These are phyloP conservation scores for Penicillium atrosanguineum DNA, from an alignment of 495 filamentous ascomycete species.

Conservation along the genomic window DNA sequence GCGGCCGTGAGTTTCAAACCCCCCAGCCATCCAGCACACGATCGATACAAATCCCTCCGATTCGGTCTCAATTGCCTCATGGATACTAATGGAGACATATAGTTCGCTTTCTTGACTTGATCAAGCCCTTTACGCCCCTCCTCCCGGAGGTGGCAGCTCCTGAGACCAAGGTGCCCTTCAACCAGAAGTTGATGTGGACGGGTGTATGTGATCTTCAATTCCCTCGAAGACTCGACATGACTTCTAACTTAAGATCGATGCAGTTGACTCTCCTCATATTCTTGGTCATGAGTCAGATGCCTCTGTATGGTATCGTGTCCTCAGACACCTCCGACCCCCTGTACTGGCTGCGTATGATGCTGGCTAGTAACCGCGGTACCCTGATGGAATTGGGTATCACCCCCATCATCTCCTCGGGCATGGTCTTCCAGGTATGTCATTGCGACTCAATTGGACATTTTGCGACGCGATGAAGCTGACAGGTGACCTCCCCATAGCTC, in stretches of 20 bases:
- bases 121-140: constrained; percentile 98
- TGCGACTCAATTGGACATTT: neutral
- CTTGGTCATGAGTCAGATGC: constrained; percentile 99
- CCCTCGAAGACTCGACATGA: neutral
- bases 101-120: constrained; percentile 99
- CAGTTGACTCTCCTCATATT: constrained; percentile 93
- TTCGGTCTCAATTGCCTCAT: constrained; percentile 29
- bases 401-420: constrained; percentile 98
- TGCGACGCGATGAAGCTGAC: constrained; percentile 20
- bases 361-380: constrained; percentile 98
- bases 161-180: constrained; percentile 95
- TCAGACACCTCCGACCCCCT: constrained; percentile 96
- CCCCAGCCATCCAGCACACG: constrained; percentile 28
- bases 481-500: constrained; percentile 47
- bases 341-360: constrained; percentile 99
- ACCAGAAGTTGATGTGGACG: constrained; percentile 99
- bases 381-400: constrained; percentile 99
- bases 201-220: constrained; percentile 53
- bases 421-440: constrained; percentile 88
- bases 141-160: constrained; percentile 98
- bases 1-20: constrained; percentile 40
- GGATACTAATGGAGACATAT: constrained; percentile 25
- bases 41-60: constrained; percentile 28
- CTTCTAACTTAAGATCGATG: constrained; percentile 32
- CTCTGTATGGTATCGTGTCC: constrained; percentile 91